Percentiles rank a stretch among this genome's conserved stretches.
Evolutionary conservation across 2,329 filamentous ascomycete genomes (phyloP).

Genomic region (Whalleya microplaca): DNA sequence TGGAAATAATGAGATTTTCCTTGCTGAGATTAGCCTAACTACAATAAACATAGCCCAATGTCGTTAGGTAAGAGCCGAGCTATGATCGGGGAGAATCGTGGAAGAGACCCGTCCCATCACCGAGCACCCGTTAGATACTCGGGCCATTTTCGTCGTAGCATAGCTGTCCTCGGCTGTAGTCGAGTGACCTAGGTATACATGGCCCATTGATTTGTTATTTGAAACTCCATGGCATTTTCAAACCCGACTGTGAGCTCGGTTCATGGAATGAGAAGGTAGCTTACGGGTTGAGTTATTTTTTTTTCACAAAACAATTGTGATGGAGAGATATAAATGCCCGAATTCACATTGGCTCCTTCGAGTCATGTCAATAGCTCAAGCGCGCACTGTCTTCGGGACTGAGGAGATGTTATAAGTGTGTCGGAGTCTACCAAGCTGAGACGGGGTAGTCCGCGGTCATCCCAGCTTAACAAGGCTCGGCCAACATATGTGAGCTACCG

Average conservation of each 20-base stretch:
- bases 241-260: slow-evolving; percentile 7
- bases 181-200: slow-evolving; percentile 26
- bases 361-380: slow-evolving; percentile 19
- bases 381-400: slow-evolving; percentile 28
- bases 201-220: slow-evolving; percentile 1
- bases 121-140: slow-evolving; percentile 36
- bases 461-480: too few species aligned
- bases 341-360: slow-evolving; percentile 16
- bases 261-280: slow-evolving; percentile 19
- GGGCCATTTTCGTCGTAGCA: slow-evolving; percentile 35
- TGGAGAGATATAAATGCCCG: slow-evolving; percentile 12
- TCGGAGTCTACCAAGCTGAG: slow-evolving; percentile 11
- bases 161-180: slow-evolving; percentile 27
- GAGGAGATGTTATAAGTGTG: slow-evolving; percentile 19
- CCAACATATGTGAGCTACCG: background rate
- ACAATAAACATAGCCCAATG: slow-evolving; percentile 12
- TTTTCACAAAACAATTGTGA: slow-evolving; percentile 13
- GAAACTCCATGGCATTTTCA: slow-evolving; percentile 15
- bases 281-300: slow-evolving; percentile 30
- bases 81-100: slow-evolving; percentile 36
- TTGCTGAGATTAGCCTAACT: slow-evolving; percentile 6
- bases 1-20: slow-evolving; percentile 3
- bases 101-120: slow-evolving; percentile 28
- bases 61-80: slow-evolving; percentile 33
- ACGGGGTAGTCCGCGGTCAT: slow-evolving; percentile 12